These are phyloP conservation scores for Rasamsonia emersonii DNA, from an alignment of 2,329 filamentous ascomycete species.

Conservation along the genomic window DNA sequence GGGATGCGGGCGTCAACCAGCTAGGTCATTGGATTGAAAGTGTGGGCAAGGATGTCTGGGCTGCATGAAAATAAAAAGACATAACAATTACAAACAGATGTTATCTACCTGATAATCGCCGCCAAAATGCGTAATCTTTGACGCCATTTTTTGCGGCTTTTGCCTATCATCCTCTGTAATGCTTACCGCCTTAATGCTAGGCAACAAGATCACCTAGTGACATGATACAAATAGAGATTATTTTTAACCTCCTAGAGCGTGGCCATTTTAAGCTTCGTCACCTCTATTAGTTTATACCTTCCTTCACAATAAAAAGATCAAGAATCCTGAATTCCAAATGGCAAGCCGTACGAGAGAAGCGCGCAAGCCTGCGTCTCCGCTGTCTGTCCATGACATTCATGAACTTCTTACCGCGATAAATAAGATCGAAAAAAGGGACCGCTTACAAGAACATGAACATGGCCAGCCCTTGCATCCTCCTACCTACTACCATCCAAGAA, in stretches of 20 bases:
- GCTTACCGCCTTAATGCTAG: too few relatives aligned
- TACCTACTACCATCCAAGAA: not conserved
- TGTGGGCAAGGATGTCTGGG: slow-evolving; percentile 92
- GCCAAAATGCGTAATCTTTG: too few relatives aligned
- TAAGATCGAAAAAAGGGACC: slow-evolving; percentile 2
- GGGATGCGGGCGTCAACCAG: slow-evolving; percentile 93
- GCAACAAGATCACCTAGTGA: too few relatives aligned
- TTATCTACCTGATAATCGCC: slow-evolving; percentile 2
- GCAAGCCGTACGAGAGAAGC: not conserved
- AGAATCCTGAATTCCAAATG: not conserved
- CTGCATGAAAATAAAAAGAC: slow-evolving; percentile 49
- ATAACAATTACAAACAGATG: too few relatives aligned
- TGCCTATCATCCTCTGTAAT: too few relatives aligned
- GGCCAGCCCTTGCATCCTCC: not conserved
- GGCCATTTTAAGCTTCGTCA: too few relatives aligned
- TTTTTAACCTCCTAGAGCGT: too few relatives aligned
- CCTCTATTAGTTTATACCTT: too few relatives aligned
- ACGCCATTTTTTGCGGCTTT: too few relatives aligned
- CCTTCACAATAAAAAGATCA: too few relatives aligned
- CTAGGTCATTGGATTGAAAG: slow-evolving; percentile 95
- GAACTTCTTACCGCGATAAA: slow-evolving; percentile 1
- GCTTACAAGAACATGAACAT: not conserved
- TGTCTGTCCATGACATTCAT: not conserved
- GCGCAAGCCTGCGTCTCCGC: not conserved
- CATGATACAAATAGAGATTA: too few relatives aligned